These are phyloP conservation scores for Setomelanomma holmii DNA, from an alignment of 2,329 filamentous ascomycete genomes.

Conservation along the genomic window DNA sequence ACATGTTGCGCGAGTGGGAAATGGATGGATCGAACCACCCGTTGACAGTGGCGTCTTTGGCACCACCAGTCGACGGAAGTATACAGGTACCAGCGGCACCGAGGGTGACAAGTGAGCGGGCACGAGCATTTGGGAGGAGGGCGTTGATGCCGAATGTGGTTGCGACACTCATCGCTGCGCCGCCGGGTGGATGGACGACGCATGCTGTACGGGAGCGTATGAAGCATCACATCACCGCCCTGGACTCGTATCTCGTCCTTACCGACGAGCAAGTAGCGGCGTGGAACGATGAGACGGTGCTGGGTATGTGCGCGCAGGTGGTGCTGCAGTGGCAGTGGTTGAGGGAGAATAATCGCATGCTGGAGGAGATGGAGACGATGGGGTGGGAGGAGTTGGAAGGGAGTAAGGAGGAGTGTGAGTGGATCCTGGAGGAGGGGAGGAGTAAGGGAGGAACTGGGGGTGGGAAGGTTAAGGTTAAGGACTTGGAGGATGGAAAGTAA, in stretches of 20 bases:
- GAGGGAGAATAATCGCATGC: conserved; percentile 27
- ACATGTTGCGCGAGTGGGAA: conserved; percentile 35
- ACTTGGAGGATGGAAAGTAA: no score
- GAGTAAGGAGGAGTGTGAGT: conserved; percentile 31
- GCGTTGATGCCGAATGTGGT: conserved; percentile 27
- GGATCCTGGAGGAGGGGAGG: conserved; percentile 30
- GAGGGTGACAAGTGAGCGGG: background rate
- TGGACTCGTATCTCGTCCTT: conserved; percentile 33
- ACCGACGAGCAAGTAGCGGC: conserved; percentile 22
- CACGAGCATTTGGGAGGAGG: conserved; percentile 1
- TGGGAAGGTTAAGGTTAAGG: no score
- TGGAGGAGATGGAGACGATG: conserved; percentile 32
- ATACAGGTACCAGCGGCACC: background rate
- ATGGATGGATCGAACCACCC: conserved; percentile 8
- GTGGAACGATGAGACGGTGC: conserved; percentile 18
- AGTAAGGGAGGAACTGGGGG: background rate
- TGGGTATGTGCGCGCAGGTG: conserved; percentile 16
- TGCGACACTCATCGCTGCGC: conserved; percentile 32
- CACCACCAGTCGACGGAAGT: background rate
- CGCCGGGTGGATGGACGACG: conserved; percentile 18
- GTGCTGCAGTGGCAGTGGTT: conserved; percentile 40
- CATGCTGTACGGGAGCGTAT: conserved; percentile 30
- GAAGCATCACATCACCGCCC: conserved; percentile 37
- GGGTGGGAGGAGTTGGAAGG: conserved; percentile 34
- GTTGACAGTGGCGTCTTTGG: conserved; percentile 13